Percentiles rank a stretch among this genome's conserved stretches.
These are phyloP conservation scores for Yamadazyma insecticola DNA, from an alignment of 805 yeast genomes.

Conservation along the genomic window DNA sequence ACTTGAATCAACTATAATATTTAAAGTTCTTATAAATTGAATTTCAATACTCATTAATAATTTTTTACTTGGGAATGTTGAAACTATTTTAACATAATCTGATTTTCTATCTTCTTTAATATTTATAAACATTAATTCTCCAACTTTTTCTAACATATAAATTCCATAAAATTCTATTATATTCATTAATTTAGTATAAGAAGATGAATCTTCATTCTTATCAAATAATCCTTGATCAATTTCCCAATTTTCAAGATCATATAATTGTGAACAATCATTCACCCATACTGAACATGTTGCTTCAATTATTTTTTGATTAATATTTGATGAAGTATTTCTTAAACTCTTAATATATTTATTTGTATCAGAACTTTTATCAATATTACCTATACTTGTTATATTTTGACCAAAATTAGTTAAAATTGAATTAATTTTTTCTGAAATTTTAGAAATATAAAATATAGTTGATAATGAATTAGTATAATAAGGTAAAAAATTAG, in stretches of 20 bases:
- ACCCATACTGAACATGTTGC: slow-evolving; percentile 42
- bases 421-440: slow-evolving; percentile 20
- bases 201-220: slow-evolving; percentile 14
- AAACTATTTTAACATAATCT: slow-evolving; percentile 23
- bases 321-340: slow-evolving; percentile 24
- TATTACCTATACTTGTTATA: slow-evolving; percentile 29
- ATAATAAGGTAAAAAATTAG: slow-evolving; percentile 33
- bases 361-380: slow-evolving; percentile 27
- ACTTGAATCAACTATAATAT: slow-evolving; percentile 35
- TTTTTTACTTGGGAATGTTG: slow-evolving; percentile 36
- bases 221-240: slow-evolving; percentile 13
- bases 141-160: slow-evolving; percentile 27
- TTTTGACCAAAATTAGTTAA: slow-evolving; percentile 28
- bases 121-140: slow-evolving; percentile 19
- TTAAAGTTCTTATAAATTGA: slow-evolving; percentile 41
- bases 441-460: slow-evolving; percentile 28
- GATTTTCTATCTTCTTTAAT: slow-evolving; percentile 14
- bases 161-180: slow-evolving; percentile 33
- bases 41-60: slow-evolving; percentile 38
- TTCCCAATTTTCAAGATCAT: slow-evolving; percentile 41
- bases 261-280: slow-evolving; percentile 41
- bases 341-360: slow-evolving; percentile 32
- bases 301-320: slow-evolving; percentile 37
- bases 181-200: slow-evolving; percentile 30
- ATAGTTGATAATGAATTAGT: slow-evolving; percentile 38